Evolutionary conservation across 305 asterid species (phyloP).

Genomic region (Rubia peregrina): DNA sequence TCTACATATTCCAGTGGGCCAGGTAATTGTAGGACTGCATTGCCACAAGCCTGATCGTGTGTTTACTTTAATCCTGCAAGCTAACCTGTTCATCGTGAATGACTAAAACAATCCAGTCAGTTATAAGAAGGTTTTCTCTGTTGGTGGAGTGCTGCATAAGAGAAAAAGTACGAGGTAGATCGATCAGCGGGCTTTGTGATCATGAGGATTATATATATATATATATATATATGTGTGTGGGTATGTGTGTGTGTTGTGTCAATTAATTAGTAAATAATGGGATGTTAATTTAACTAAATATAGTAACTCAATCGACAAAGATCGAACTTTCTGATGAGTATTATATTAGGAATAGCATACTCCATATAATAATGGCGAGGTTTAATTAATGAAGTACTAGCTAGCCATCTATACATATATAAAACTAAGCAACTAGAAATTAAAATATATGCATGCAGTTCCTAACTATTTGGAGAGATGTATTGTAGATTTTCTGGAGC

Average conservation of each 20-base stretch:
- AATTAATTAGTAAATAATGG: neutral
- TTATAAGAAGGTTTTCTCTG: neutral
- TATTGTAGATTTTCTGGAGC: conserved; percentile 1
- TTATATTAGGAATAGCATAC: neutral
- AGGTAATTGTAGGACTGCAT: too few relatives aligned
- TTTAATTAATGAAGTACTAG: neutral
- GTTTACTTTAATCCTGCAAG: neutral
- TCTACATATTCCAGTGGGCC: neutral
- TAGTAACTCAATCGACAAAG: neutral
- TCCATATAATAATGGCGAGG: neutral
- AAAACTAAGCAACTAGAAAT: neutral
- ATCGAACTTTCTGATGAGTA: neutral
- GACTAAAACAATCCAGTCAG: neutral
- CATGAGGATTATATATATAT: neutral
- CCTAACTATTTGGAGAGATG: conserved; percentile 14
- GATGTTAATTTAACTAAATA: neutral
- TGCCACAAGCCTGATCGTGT: neutral
- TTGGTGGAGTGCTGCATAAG: neutral
- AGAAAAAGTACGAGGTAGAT: neutral
- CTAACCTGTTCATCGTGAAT: too few relatives aligned
- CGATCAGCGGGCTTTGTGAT: too few relatives aligned
- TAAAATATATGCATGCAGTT: neutral
- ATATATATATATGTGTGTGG: too few relatives aligned
- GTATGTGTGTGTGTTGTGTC: too few relatives aligned
- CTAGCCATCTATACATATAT: neutral